Conservation (phyloP, 192 early-diverging fungal species). For the Coemansia sp. region DNA sequence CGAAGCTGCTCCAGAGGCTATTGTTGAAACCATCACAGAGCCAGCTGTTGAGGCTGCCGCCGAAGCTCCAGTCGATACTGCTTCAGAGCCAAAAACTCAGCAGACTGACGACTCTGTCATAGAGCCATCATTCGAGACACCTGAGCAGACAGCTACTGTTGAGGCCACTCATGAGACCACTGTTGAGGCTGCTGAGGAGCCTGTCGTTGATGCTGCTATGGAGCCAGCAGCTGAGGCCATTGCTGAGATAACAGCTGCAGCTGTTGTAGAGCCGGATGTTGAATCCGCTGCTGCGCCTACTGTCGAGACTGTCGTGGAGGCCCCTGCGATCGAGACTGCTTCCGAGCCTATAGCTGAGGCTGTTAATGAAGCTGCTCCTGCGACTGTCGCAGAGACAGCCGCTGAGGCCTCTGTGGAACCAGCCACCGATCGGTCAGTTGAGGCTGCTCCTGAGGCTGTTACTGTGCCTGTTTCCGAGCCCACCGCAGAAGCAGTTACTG, state of each 20-base stretch:
- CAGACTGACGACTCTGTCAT: background rate
- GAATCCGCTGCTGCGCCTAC: background rate
- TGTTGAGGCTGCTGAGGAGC: background rate
- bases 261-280: background rate
- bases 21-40: background rate
- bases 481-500: background rate
- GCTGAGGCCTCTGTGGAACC: conserved; percentile 6
- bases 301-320: background rate
- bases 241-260: background rate
- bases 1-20: background rate
- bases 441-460: background rate
- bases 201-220: background rate
- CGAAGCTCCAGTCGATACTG: background rate
- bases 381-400: conserved; percentile 8
- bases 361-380: background rate
- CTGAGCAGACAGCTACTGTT: too few species aligned
- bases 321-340: background rate
- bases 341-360: background rate
- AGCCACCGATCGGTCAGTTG: background rate
- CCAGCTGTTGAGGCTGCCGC: background rate
- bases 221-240: background rate
- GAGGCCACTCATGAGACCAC: background rate
- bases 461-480: background rate
- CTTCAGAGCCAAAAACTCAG: background rate
- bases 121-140: too few species aligned